Evolutionary conservation across 2,329 filamentous ascomycete genomes (phyloP).

Genomic region (Neophaeococcomyces mojaviensis): DNA sequence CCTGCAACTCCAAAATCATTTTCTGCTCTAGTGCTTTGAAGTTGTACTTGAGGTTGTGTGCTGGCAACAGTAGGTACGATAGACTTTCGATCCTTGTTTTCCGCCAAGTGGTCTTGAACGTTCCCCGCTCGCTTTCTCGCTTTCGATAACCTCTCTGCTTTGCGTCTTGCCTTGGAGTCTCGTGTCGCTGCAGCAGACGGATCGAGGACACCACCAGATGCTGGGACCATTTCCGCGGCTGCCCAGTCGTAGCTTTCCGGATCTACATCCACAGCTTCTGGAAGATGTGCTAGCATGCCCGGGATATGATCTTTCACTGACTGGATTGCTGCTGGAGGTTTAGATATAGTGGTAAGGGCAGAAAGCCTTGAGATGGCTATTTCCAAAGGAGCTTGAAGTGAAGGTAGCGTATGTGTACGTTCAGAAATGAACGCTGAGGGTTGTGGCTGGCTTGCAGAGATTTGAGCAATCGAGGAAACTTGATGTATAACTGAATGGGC

Average conservation of each 20-base stretch:
- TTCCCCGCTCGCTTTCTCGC: background rate
- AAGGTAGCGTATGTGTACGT: background rate
- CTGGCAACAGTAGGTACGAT: too few relatives aligned
- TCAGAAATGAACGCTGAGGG: background rate
- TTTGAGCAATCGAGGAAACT: background rate
- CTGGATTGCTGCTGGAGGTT: background rate
- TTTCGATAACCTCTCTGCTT: background rate
- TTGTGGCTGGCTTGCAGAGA: conserved; percentile 5
- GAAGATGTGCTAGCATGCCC: conserved; percentile 1
- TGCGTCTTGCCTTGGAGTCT: background rate
- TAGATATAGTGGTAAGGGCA: background rate
- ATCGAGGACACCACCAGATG: too few relatives aligned
- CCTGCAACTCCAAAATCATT: too few relatives aligned
- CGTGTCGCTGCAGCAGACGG: background rate
- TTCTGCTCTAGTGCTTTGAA: too few relatives aligned
- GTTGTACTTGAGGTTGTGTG: too few relatives aligned
- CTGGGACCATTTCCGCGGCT: conserved; percentile 1
- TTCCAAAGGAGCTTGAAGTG: background rate
- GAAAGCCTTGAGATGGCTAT: conserved; percentile 4
- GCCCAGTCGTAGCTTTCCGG: conserved; percentile 8
- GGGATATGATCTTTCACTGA: background rate
- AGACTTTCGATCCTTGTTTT: too few relatives aligned
- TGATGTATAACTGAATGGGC: conserved; percentile 1
- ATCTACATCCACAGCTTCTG: background rate
- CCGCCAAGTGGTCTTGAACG: too few relatives aligned